Conservation (phyloP, 495 filamentous ascomycete genomes). For the Entonaema liquescens region DNA sequence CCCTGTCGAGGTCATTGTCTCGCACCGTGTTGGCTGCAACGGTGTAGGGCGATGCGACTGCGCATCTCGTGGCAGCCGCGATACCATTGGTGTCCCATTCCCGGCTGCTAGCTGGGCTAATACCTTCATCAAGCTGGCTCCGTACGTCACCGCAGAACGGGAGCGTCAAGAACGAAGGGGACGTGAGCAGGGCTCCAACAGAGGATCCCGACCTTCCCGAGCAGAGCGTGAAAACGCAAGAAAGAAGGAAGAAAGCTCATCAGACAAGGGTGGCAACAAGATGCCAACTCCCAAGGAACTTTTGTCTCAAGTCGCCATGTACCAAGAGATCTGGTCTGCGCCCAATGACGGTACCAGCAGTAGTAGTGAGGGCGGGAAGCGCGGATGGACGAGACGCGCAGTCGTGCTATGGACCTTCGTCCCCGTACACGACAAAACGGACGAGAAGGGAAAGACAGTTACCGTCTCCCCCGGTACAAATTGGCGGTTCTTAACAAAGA, state of each 20-base stretch:
- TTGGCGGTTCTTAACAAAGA: conserved; percentile 59
- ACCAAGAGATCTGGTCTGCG: conserved; percentile 60
- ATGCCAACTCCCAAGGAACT: conserved; percentile 55
- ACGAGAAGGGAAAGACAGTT: conserved; percentile 46
- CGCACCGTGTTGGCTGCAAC: conserved; percentile 53
- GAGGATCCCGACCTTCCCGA: conserved; percentile 35
- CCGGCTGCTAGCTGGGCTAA: conserved; percentile 59
- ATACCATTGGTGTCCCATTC: conserved; percentile 56
- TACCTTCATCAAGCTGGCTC: conserved; percentile 55
- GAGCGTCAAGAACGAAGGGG: conserved; percentile 39
- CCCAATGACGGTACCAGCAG: conserved; percentile 39
- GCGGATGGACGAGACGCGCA: conserved; percentile 53
- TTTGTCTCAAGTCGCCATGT: conserved; percentile 57
- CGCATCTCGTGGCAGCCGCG: conserved; percentile 44
- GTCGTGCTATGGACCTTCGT: conserved; percentile 60
- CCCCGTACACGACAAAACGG: conserved; percentile 52
- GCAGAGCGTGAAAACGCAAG: conserved; percentile 42
- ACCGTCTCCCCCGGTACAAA: conserved; percentile 46
- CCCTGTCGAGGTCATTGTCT: conserved; percentile 44
- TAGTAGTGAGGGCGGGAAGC: conserved; percentile 20
- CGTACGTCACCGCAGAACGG: conserved; percentile 51
- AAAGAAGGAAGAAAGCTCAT: conserved; percentile 44
- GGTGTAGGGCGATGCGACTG: conserved; percentile 46
- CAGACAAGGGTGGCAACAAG: conserved; percentile 33
- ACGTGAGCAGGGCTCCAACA: conserved; percentile 31